Base-by-base conservation (phyloP, 1,284 basidiomycete genomes). In the Ganoderma multipileum region DNA sequence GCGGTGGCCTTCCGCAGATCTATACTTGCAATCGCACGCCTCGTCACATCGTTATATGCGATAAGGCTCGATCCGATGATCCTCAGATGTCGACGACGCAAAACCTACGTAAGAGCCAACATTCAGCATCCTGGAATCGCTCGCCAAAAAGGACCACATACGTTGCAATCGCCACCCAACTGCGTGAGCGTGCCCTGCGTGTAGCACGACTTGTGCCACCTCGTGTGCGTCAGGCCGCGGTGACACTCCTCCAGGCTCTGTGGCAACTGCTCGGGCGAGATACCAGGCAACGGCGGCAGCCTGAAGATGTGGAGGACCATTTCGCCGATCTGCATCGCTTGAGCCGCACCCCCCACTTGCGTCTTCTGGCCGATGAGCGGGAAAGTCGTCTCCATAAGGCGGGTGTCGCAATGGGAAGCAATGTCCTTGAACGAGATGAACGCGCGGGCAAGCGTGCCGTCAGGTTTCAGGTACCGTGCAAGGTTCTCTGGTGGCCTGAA, bases 151-250 rank as follows among this genome's bases (percentile, higher is more conserved):
- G 3, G 30, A 68, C 66, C 23, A 75, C 65, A 79, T 80, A 97
- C 96, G 68, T 83, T 87, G 78, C 96, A 98, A 80, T 98, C 97
- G n/a, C 96, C 97, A 5, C 97, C 97, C 70, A 88, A 89, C 82
- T 99, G 97, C 16, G 97, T 99, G 75, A 99, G 81, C 0, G 91
- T 91, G n/a, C 97, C 96, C 79, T 97, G 92, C 80, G 93, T 94
- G 78, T 97, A 96, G 60, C 93, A 93, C 68, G 92, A 87, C 81
- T 96, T 95, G 78, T 97, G 95, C 96, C 96, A 98, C 54, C 90
- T 89, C 68, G 95, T 91, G 76, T 96, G 90, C 68, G 94, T 84
- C 75, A 99, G 83, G 0, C 97, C 96, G n/a, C 93, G 87, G 75
- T 93, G 87, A 75, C 95, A 96, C 77, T 98, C 97, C 68, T 97